phyloP scores from a whole-genome alignment of 2,329 filamentous ascomycete species.

The Hypocreales sp. region DNA sequence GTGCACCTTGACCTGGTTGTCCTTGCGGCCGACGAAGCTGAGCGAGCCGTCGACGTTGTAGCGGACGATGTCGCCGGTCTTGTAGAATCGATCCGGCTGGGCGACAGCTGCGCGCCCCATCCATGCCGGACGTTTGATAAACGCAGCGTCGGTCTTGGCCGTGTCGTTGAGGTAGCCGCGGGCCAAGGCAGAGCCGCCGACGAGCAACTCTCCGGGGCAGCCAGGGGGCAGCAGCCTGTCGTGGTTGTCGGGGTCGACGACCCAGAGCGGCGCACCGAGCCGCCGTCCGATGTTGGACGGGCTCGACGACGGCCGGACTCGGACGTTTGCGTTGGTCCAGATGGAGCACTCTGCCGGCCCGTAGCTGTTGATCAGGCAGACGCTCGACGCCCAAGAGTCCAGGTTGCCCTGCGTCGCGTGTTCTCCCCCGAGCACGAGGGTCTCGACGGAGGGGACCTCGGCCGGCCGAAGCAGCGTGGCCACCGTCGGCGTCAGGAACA shows the following conservation, averaged over 20 bases:
- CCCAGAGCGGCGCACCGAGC: conserved; percentile 5
- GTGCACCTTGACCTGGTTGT: conserved; percentile 41
- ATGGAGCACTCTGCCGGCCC: not conserved
- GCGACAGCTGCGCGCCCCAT: conserved; percentile 8
- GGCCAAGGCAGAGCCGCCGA: conserved; percentile 10
- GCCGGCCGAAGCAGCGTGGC: not conserved
- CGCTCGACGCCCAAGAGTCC: not conserved
- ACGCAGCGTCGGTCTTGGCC: conserved; percentile 5
- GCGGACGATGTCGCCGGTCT: conserved; percentile 29
- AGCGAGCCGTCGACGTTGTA: conserved; percentile 23
- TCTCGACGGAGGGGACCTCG: not conserved
- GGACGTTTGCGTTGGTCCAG: not conserved
- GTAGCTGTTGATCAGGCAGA: not conserved
- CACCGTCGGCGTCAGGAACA: conserved; percentile 2
- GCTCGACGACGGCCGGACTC: not conserved
- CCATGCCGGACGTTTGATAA: conserved; percentile 29
- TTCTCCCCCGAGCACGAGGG: conserved; percentile 1
- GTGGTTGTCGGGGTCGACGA: conserved; percentile 6
- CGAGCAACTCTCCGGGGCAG: conserved; percentile 9
- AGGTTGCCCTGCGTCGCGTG: not conserved
- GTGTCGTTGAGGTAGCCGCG: conserved; percentile 9
- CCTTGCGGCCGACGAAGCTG: conserved; percentile 33
- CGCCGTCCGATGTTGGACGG: not conserved
- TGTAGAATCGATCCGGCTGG: conserved; percentile 20
- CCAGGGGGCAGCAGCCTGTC: conserved; percentile 6